These are phyloP conservation scores for Dichomitus squalens DNA, from an alignment of 1,284 basidiomycete genomes.

Conservation along the genomic window DNA sequence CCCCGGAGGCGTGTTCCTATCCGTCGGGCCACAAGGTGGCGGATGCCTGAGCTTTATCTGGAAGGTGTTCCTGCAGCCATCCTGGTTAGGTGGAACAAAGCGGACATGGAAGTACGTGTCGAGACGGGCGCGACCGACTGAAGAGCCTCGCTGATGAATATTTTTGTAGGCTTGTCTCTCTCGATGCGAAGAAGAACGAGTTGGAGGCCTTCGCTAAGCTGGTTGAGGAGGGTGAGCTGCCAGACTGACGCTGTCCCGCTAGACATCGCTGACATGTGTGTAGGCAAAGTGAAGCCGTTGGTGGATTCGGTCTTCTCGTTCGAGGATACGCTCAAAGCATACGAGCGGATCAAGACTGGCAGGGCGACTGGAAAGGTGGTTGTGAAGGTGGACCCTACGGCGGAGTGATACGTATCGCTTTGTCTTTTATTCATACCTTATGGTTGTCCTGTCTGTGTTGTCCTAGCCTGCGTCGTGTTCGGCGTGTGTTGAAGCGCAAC, in stretches of 20 bases:
- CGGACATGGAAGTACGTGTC: conserved; percentile 45
- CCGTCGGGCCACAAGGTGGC: conserved; percentile 27
- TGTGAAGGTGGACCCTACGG: conserved; percentile 32
- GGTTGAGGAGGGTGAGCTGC: conserved; percentile 44
- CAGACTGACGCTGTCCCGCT: neutral
- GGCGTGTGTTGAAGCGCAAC: no score
- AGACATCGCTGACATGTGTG: neutral
- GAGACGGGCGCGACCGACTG: neutral
- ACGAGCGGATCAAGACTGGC: conserved; percentile 55
- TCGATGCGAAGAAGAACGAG: conserved; percentile 32
- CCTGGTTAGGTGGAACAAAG: conserved; percentile 50
- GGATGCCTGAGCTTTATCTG: conserved; percentile 20
- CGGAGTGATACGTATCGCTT: conserved; percentile 2
- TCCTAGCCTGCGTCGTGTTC: no score
- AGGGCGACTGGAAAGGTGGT: conserved; percentile 68
- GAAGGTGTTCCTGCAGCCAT: conserved; percentile 36
- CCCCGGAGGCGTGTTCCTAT: conserved; percentile 25
- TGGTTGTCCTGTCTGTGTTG: no score
- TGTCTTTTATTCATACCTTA: no score
- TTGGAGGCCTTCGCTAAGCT: conserved; percentile 41
- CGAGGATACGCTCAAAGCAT: conserved; percentile 59
- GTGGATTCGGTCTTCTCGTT: conserved; percentile 66
- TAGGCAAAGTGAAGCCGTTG: conserved; percentile 55
- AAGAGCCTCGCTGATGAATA: neutral
- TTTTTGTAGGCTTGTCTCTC: conserved; percentile 32